Evolutionary conservation across 2,329 filamentous ascomycete species (phyloP).

Genomic region (Claviceps sp.): DNA sequence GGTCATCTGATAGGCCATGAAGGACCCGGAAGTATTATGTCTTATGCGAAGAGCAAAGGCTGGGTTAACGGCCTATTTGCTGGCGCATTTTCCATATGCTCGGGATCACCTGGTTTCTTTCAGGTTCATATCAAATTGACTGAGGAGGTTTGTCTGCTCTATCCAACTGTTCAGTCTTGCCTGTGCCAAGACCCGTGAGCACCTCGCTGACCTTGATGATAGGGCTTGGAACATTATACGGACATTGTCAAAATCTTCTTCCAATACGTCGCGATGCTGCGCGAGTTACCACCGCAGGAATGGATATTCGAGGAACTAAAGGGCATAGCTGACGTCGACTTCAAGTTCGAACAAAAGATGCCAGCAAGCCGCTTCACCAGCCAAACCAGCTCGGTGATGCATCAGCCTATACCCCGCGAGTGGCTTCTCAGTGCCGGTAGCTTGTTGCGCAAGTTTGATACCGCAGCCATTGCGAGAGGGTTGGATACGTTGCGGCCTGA

Average conservation of each 20-base stretch:
- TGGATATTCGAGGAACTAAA: conserved; percentile 95
- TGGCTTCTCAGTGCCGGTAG: conserved; percentile 73
- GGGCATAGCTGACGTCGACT: conserved; percentile 80
- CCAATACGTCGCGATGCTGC: conserved; percentile 80
- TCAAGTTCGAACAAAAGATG: conserved; percentile 88
- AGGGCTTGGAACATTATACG: conserved; percentile 63
- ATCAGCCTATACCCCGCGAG: conserved; percentile 74
- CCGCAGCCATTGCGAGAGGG: conserved; percentile 59
- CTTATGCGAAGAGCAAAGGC: conserved; percentile 78
- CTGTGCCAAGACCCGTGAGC: neutral
- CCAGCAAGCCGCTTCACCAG: conserved; percentile 84
- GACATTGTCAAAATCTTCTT: conserved; percentile 77
- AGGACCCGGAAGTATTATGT: conserved; percentile 81
- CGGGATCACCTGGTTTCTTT: conserved; percentile 65
- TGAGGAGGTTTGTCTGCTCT: conserved; percentile 46
- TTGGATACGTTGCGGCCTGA: conserved; percentile 67
- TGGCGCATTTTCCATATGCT: conserved; percentile 62
- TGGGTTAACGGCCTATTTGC: conserved; percentile 78
- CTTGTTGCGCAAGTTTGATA: conserved; percentile 67
- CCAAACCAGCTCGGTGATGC: conserved; percentile 75
- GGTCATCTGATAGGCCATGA: conserved; percentile 86
- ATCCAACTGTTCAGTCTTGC: neutral
- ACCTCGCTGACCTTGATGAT: neutral
- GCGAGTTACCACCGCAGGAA: conserved; percentile 65
- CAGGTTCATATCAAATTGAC: conserved; percentile 69